Evolutionary conservation across 345 rosid species (phyloP), one percentile per base, ranked within the genome.

Genomic region (Populus deltoides): DNA sequence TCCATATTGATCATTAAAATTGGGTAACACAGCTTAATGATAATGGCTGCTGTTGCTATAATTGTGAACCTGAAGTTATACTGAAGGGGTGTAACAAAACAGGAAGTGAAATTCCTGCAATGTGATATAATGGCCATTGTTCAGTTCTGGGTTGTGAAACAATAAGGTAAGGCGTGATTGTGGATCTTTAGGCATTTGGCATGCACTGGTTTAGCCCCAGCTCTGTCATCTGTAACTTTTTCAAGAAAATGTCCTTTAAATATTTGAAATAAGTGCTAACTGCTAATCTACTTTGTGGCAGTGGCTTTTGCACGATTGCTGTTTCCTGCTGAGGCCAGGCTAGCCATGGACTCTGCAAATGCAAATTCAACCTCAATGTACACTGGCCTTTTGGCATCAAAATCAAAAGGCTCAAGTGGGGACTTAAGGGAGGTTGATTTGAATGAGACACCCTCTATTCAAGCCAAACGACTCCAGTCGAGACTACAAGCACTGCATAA

Each of bases 321-420:
- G 33, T 88, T 81, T 73, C 91, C 91, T 15, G 72, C 80, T 2
- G 89, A 88, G 81, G 88, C 88, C 66, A 87, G 67, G 80, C 55
- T 81, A 36, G 91, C 91, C 3, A 86, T 85, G 88, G 85, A 85
- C 74, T 77, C 71, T 29, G 88, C 89, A 11, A 83, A 78, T 77
- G 88, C 85, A 4, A 80, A 82, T 39, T 73, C 78, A 53, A 80
- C 84, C 55, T 13, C 84, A 3, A 61, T 55, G 51, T 70, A 55
- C 63, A n/a, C 65, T 22, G 75, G 69, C 41, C 63, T 71, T n/a
- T 25, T 75, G 31, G 75, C 79, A 33, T 79, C 75, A 4, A 81
- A 22, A 68, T 31, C 71, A 38, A 38, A 73, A 78, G 79, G 77
- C 72, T 82, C 71, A 15, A 75, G 75, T 36, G 75, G 71, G 62